Evolutionary conservation across 371 early-diverging fungal species (phyloP).

Genomic region (Actinomucor elegans): DNA sequence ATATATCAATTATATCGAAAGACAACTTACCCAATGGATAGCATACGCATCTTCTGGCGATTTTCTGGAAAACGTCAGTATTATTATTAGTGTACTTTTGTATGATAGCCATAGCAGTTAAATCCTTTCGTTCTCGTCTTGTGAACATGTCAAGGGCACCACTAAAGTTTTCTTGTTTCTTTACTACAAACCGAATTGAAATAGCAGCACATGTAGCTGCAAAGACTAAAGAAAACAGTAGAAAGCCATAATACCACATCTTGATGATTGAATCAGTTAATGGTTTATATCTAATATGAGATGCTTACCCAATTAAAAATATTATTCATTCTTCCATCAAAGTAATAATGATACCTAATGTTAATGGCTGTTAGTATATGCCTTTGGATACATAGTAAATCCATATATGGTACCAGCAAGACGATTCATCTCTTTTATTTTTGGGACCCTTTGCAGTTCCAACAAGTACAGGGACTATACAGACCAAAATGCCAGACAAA

Average conservation of each 20-base stretch:
- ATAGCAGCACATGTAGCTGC: constrained; percentile 26
- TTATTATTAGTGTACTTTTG: constrained; percentile 6
- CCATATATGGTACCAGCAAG: constrained; percentile 34
- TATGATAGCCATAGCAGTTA: background rate
- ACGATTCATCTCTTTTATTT: background rate
- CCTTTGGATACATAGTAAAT: background rate
- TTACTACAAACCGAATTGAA: constrained; percentile 20
- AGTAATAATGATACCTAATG: constrained; percentile 35
- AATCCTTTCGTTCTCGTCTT: background rate
- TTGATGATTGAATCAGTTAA: constrained; percentile 5
- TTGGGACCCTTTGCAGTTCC: background rate
- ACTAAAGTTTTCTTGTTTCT: constrained; percentile 24
- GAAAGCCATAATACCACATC: constrained; percentile 41
- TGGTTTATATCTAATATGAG: background rate
- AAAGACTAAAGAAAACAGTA: constrained; percentile 22
- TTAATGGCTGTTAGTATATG: too few relatives aligned
- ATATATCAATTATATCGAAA: background rate
- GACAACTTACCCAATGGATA: constrained; percentile 34
- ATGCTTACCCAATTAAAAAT: constrained; percentile 37
- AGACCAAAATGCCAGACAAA: constrained; percentile 11
- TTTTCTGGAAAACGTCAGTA: constrained; percentile 27
- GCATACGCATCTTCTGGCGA: constrained; percentile 30
- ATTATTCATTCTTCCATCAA: constrained; percentile 16
- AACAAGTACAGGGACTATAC: constrained; percentile 13
- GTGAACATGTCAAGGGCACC: constrained; percentile 26